Conservation (phyloP, 129 eudicot species). For the Artemisia annua region DNA sequence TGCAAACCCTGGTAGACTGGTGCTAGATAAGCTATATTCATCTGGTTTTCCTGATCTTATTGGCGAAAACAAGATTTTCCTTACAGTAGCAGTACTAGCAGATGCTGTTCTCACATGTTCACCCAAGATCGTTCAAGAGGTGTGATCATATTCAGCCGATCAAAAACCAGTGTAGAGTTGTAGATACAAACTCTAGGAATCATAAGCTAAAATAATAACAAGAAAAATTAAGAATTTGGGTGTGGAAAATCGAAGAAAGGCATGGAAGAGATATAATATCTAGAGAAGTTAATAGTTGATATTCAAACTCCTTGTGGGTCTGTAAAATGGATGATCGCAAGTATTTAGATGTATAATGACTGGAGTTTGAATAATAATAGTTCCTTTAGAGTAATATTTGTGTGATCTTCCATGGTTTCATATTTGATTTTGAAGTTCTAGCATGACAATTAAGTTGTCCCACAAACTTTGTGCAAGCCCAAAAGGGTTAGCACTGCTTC, state of each 20-base stretch:
- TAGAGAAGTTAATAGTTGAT: not conserved
- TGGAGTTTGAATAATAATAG: not conserved
- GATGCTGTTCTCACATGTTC: slow-evolving; percentile 62
- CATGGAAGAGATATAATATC: slow-evolving; percentile 1
- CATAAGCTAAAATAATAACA: slow-evolving; percentile 17
- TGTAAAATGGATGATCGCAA: not conserved
- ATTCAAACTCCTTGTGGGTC: not conserved
- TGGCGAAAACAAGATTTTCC: slow-evolving; percentile 70
- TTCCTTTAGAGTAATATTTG: not conserved
- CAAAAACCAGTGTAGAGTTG: slow-evolving; percentile 10
- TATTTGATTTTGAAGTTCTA: too few species aligned
- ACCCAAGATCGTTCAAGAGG: slow-evolving; percentile 47
- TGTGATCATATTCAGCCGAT: slow-evolving; percentile 1
- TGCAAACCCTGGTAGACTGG: slow-evolving; percentile 72
- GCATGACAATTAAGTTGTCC: too few species aligned
- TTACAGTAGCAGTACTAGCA: slow-evolving; percentile 61
- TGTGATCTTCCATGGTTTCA: too few species aligned
- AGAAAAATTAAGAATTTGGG: not conserved
- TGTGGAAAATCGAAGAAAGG: not conserved
- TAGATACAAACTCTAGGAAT: slow-evolving; percentile 23
- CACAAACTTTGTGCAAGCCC: too few species aligned
- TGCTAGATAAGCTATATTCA: slow-evolving; percentile 64
- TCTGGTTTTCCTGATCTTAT: slow-evolving; percentile 51
- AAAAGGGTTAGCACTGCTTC: too few species aligned
- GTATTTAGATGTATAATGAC: not conserved